Evolutionary conservation across 345 rosid species (phyloP), one percentile per base, ranked within the genome.

Genomic region (Crucihimalaya himalaica): DNA sequence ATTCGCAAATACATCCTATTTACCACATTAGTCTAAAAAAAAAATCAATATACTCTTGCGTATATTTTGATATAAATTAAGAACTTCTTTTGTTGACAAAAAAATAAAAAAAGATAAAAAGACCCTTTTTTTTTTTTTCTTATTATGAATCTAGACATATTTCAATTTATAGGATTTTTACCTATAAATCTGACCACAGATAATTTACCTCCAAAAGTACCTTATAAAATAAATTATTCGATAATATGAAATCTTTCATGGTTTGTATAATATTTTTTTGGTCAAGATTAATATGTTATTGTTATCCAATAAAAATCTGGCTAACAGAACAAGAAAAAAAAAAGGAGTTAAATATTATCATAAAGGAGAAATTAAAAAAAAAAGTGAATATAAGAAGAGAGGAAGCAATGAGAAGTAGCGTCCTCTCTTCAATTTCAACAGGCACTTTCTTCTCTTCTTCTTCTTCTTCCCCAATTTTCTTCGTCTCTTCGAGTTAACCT

Each of bases 341-440:
- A 1, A 8, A 27, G 14, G 14, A 39, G 43, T 12, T 13, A 62
- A 58, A 45, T 20, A 70, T 28, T 53, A 62, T 18, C 8, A 3
- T 32, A 32, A 39, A 31, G 35, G 63, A 19, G 21, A 14, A 58
- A 19, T 16, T 7, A 46, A 16, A 16, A 52, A 48, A 14, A 54
- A 21, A 3, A 2, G 29, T 6, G 54, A 39, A 50, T 69, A 59
- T 18, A 51, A 61, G 59, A 70, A 76, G 79, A 69, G 70, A 69
- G 51, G 58, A 53, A 60, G 69, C 73, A 68, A 60, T 23, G 63
- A 20, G 75, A 53, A 76, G 75, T 63, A 61, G 75, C 75, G 75
- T 76, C 79, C 71, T 46, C 80, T 76, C 57, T 62, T 70, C 60
- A 55, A 54, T 70, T 63, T 55, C 75, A 62, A 62, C 50, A 34